phyloP scores from a whole-genome alignment of 1,139 yeast genomes.

The Geotrichum reessii region DNA sequence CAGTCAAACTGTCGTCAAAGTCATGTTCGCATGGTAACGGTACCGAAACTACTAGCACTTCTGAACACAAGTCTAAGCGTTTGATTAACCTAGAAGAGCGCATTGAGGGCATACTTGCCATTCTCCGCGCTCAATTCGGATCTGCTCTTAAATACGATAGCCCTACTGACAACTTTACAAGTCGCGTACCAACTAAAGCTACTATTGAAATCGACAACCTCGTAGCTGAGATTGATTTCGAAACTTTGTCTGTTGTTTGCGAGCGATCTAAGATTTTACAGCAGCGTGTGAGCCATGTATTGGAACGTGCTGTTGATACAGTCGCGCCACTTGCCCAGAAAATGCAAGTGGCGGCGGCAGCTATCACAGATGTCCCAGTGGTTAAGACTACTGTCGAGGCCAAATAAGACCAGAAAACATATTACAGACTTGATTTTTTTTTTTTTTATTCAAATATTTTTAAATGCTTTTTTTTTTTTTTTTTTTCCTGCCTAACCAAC shows the following conservation, averaged over 20 bases:
- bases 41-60: conserved; percentile 14
- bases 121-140: conserved; percentile 84
- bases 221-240: conserved; percentile 63
- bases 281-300: conserved; percentile 76
- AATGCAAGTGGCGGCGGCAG: neutral
- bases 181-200: conserved; percentile 39
- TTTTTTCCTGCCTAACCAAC: too few species aligned
- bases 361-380: neutral
- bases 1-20: conserved; percentile 75
- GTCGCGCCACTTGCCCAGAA: conserved; percentile 64
- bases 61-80: conserved; percentile 10
- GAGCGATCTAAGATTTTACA: conserved; percentile 60
- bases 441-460: too few species aligned
- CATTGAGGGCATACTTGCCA: conserved; percentile 54
- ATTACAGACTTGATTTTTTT: too few species aligned
- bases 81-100: conserved; percentile 42
- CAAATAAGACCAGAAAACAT: neutral
- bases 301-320: conserved; percentile 69
- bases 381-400: neutral
- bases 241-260: conserved; percentile 65
- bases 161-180: conserved; percentile 47
- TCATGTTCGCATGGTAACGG: conserved; percentile 37
- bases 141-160: neutral
- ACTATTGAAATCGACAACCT: conserved; percentile 70
- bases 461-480: too few species aligned